Evolutionary conservation across 768 basidiomycete species (phyloP), one percentile per base, ranked within the genome.

Genomic region (Hericium rajendrae): DNA sequence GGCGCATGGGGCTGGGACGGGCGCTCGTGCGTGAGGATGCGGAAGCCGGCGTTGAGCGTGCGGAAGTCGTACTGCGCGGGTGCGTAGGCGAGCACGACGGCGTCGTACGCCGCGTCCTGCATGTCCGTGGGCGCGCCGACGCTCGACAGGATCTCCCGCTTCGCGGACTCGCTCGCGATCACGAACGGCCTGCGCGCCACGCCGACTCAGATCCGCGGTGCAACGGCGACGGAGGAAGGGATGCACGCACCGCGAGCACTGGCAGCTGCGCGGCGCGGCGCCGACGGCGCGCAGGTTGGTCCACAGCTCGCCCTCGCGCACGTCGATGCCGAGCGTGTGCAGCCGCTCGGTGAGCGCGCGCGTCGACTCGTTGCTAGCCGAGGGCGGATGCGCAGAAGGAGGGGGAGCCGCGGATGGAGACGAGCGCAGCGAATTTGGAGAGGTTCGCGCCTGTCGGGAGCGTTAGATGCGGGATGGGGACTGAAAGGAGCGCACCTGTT

Each of bases 231-330:
- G n/a, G n/a, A n/a, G n/a, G n/a, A n/a, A n/a, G n/a, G n/a, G n/a
- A n/a, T n/a, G n/a, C n/a, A n/a, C n/a, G n/a, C n/a, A n/a, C n/a
- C n/a, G n/a, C n/a, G n/a, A n/a, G n/a, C n/a, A n/a, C n/a, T n/a
- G n/a, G n/a, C n/a, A n/a, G n/a, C n/a, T n/a, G n/a, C n/a, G n/a
- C n/a, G n/a, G n/a, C n/a, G n/a, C n/a, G n/a, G n/a, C n/a, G n/a
- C n/a, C n/a, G n/a, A n/a, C n/a, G n/a, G 82, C 81, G 0, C 82
- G 80, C 1, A 88, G 68, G 59, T 83, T 84, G 3, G 85, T 87
- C 76, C 83, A 86, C 18, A 85, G 65, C 64, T 84, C 81, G 9
- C 48, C 51, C 15, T 60, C 64, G 2, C 48, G 62, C 2, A 81
- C 66, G 12, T 76, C 72, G 59, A 88, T 78, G 0, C 83, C 82